Percentiles rank a stretch among this genome's conserved stretches.
Evolutionary conservation across 2,329 filamentous ascomycete genomes (phyloP).

Genomic region (Ophiosphaerella korrae): DNA sequence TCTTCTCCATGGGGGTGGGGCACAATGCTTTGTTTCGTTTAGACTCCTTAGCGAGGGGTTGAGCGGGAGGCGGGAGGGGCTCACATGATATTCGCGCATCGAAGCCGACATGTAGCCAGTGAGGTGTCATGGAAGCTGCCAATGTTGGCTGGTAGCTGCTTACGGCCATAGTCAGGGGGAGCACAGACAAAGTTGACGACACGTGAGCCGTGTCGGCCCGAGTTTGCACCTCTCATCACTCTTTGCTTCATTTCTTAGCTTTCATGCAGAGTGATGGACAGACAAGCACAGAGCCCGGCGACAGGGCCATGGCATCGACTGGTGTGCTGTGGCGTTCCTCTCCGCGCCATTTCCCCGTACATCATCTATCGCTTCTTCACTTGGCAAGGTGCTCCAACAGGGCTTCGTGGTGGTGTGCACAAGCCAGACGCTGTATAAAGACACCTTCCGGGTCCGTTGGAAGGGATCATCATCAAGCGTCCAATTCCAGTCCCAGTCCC

Average conservation of each 20-base stretch:
- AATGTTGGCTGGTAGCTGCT: background rate
- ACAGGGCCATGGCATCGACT: constrained; percentile 13
- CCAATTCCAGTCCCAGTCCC: constrained; percentile 19
- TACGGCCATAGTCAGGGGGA: background rate
- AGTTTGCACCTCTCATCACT: constrained; percentile 13
- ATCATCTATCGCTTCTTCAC: constrained; percentile 19
- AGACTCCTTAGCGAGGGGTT: constrained; percentile 12
- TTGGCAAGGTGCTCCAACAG: constrained; percentile 20
- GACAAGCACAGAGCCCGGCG: constrained; percentile 10
- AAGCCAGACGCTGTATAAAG: constrained; percentile 26
- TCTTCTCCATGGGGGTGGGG: constrained; percentile 15
- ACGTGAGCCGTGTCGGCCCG: constrained; percentile 18
- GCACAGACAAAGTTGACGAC: background rate
- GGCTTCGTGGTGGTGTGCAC: constrained; percentile 12
- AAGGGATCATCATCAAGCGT: constrained; percentile 18
- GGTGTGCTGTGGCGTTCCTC: constrained; percentile 20
- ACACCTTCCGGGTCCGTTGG: constrained; percentile 16
- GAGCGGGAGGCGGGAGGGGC: constrained; percentile 9
- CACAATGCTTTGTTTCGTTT: constrained; percentile 1
- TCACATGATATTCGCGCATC: background rate
- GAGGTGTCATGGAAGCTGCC: background rate
- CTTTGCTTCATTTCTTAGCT: background rate
- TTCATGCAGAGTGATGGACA: constrained; percentile 8
- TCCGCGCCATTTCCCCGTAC: constrained; percentile 31
- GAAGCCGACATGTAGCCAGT: constrained; percentile 27